Percentiles rank a stretch among this genome's conserved stretches.
Evolutionary conservation across 139 green algal species (phyloP).

Genomic region (Prasinococcaceae sp.): DNA sequence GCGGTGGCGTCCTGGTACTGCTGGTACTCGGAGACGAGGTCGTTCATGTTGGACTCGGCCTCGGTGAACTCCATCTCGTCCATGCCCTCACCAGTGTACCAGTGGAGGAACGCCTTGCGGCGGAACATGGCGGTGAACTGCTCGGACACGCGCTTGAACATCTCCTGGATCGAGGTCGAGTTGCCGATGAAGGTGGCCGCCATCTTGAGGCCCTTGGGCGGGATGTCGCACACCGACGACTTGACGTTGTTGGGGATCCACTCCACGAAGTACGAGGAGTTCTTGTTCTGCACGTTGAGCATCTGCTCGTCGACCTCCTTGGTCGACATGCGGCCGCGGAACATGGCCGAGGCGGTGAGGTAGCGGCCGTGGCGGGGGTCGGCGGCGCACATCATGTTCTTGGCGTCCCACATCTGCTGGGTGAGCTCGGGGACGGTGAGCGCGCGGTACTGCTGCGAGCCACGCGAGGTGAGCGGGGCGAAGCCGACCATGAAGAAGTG

Average conservation of each 20-base stretch:
- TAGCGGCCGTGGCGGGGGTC: slow-evolving; percentile 95
- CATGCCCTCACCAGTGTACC: slow-evolving; percentile 99
- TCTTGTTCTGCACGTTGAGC: slow-evolving; percentile 99
- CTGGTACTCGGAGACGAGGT: slow-evolving; percentile 94
- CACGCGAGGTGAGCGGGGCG: slow-evolving; percentile 84
- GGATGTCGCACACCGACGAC: slow-evolving; percentile 90
- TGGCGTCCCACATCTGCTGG: slow-evolving; percentile 99
- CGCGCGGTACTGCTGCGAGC: slow-evolving; percentile 86
- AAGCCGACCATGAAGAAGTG: slow-evolving; percentile 99
- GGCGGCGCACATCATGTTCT: slow-evolving; percentile 99
- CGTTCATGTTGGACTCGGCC: slow-evolving; percentile 97
- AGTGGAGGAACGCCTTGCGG: slow-evolving; percentile 99
- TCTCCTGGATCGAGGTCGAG: slow-evolving; percentile 85
- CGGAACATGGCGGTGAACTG: slow-evolving; percentile 99
- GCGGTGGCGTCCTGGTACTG: slow-evolving; percentile 94
- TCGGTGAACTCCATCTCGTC: slow-evolving; percentile 99
- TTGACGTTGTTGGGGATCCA: slow-evolving; percentile 99
- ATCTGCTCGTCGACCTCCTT: slow-evolving; percentile 99
- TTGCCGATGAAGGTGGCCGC: slow-evolving; percentile 91
- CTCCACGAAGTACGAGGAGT: slow-evolving; percentile 96
- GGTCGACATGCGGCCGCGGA: slow-evolving; percentile 92
- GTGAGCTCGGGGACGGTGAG: slow-evolving; percentile 97
- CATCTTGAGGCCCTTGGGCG: slow-evolving; percentile 95
- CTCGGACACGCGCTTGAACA: slow-evolving; percentile 68
- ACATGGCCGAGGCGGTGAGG: slow-evolving; percentile 89